Base-by-base conservation (phyloP, 768 basidiomycete species). In the Tylopilus sp. region DNA sequence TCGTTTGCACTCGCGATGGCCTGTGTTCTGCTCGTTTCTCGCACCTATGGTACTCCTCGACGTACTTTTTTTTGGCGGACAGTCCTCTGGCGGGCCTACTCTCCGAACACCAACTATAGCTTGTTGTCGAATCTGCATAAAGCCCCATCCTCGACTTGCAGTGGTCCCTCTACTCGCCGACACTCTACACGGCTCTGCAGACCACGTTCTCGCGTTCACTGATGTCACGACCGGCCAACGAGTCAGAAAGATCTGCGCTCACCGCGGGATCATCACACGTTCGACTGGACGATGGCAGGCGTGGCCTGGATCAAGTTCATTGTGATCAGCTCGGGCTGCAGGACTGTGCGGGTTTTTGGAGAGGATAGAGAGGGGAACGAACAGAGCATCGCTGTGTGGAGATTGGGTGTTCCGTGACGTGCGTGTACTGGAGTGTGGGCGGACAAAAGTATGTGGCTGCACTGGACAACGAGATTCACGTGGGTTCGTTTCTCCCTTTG, bases 401-500 rank as follows among this genome's bases (percentile, higher is more conserved):
- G 49, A 58, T 92, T 17, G 91, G 91, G 6, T 93, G 89, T 64
- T 95, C 97, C 0, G 89, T 93, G 28, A 99, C 96, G 14, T 78
- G 87, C 1, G 95, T 95, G 0, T 87, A 86, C 61, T 98, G 90
- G 94, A 88, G 89, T 67, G 84, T 83, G 19, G 97, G 98, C 65
- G 97, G 92, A 2, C 80, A 88, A 53, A 87, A 83, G 30, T 99
- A 92, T 59, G 82, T 92, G n/a, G 95, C 87, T 6, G 93, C 90
- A 14, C 71, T 98, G 63, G 96, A 99, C 72, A 99, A 99, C 60
- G 92, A 93, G 69, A 87, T 99, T 55, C 94, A 98, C 67, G 94
- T 96, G 64, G n/a, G n/a, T n/a, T n/a, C 59, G 88, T 78, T 4
- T 45, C 21, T 33, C n/a, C 14, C 19, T 45, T 4, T 33, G 24